Evolutionary conservation across 495 filamentous ascomycete genomes (phyloP), one percentile per base, ranked within the genome.

Genomic region (Darksidea phi): DNA sequence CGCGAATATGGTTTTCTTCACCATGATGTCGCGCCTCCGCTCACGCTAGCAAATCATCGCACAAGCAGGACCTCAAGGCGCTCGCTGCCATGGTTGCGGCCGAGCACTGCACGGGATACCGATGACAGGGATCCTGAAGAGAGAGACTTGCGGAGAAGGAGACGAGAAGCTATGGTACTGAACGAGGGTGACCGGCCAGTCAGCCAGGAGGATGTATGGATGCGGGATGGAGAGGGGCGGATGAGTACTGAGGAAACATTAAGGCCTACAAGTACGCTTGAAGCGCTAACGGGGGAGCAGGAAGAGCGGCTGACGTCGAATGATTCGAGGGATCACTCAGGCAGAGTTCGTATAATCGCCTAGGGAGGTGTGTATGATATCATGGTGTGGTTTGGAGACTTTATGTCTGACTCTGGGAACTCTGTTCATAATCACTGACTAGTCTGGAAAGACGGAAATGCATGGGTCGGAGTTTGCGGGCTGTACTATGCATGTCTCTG

Each of bases 131-230:
- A 67, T 46, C 70, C 68, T 20, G 81, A 80, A 54, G 81, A 84
- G 65, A 74, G 80, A 62, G 75, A 78, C 34, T 66, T 81, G 48
- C 73, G 83, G 51, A 74, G 84, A 56, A 75, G 80, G 20, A 74
- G 84, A 48, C 73, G 84, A 57, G 83, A 87, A 68, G 84, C 83
- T 8, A 83, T 87, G 78, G 84, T 87, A 11, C 55, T 87, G 52
- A 84, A 84, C 61, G 84, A 86, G 50, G 83, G 84, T 1, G 80
- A 74, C 32, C 74, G 77, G 24, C 79, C 80, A 0, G 61, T 86
- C n/a, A 79, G 74, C 13, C 77, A 81, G 42, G 74, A 76, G 41
- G 83, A 86, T 63, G 85, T 87, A 11, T 63, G 43, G 20, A 61
- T 63, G 56, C 34, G 55, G 24, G 60, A 57, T 48, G 54, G 43